Percentiles rank a stretch among this genome's conserved stretches.
phyloP scores from a whole-genome alignment of 768 basidiomycete species.

The Auriculariales sp. region DNA sequence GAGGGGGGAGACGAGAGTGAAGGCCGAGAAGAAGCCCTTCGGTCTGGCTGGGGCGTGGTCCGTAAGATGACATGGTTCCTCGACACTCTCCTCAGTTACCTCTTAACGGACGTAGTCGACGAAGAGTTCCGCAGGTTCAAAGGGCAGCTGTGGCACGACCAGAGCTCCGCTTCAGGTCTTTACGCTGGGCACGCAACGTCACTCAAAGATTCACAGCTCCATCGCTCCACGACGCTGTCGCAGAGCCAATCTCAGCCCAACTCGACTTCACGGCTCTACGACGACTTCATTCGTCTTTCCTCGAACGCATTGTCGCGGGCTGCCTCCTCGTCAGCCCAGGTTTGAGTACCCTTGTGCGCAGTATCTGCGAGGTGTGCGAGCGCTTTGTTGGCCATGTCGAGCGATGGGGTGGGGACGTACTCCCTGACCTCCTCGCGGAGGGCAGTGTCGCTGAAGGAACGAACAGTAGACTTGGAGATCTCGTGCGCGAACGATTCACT shows the following conservation, averaged over 20 bases:
- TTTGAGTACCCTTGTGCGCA: slow-evolving; percentile 46
- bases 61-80: slow-evolving; percentile 87
- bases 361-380: slow-evolving; percentile 73
- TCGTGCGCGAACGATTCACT: slow-evolving; percentile 56
- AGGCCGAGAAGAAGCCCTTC: slow-evolving; percentile 45
- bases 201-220: background rate
- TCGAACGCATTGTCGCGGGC: slow-evolving; percentile 66
- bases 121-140: slow-evolving; percentile 66
- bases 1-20: slow-evolving; percentile 75
- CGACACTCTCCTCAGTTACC: slow-evolving; percentile 67
- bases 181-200: background rate
- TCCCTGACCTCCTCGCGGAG: slow-evolving; percentile 72
- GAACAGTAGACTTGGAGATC: slow-evolving; percentile 45
- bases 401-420: slow-evolving; percentile 82
- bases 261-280: slow-evolving; percentile 83
- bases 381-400: slow-evolving; percentile 79
- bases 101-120: slow-evolving; percentile 84
- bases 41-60: slow-evolving; percentile 78
- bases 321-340: slow-evolving; percentile 57
- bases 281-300: slow-evolving; percentile 64
- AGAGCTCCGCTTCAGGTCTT: background rate
- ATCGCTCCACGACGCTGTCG: slow-evolving; percentile 11
- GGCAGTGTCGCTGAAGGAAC: slow-evolving; percentile 47
- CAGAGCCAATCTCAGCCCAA: slow-evolving; percentile 22
- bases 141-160: slow-evolving; percentile 25